Evolutionary conservation across 768 basidiomycete genomes (phyloP).

Genomic region (Lactarius vividus): DNA sequence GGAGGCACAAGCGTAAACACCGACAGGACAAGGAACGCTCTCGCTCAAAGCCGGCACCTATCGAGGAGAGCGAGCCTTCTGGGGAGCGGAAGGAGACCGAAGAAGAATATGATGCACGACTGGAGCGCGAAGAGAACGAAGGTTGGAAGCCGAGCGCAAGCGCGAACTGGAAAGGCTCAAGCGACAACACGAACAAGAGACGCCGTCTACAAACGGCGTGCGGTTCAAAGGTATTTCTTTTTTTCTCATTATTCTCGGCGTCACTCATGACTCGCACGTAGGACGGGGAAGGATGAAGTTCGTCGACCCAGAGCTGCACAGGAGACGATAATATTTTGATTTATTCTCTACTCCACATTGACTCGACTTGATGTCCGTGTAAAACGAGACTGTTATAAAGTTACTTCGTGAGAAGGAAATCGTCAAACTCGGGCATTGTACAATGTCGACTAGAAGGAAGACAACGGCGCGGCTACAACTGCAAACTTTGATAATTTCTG

Average conservation of each 20-base stretch:
- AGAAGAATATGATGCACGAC: conserved; percentile 67
- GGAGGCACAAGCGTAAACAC: conserved; percentile 32
- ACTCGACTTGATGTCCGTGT: conserved; percentile 8
- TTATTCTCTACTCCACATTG: background rate
- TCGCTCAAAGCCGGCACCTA: conserved; percentile 14
- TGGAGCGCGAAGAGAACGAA: conserved; percentile 68
- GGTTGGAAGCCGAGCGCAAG: conserved; percentile 46
- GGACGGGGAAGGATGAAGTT: conserved; percentile 69
- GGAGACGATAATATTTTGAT: conserved; percentile 27
- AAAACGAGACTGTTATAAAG: conserved; percentile 22
- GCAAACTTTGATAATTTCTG: conserved; percentile 14
- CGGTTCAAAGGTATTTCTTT: conserved; percentile 57
- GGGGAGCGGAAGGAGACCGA: conserved; percentile 49
- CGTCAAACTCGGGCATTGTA: conserved; percentile 16
- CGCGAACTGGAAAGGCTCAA: conserved; percentile 51
- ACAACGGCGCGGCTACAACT: conserved; percentile 16
- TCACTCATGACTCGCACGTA: conserved; percentile 28
- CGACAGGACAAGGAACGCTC: conserved; percentile 32
- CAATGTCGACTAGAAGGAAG: conserved; percentile 15
- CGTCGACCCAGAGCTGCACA: conserved; percentile 53
- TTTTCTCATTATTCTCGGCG: background rate
- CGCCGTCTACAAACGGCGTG: conserved; percentile 43
- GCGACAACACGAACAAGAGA: conserved; percentile 37
- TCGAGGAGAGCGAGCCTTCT: conserved; percentile 1
- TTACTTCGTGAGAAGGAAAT: conserved; percentile 21